Evolutionary conservation across 2,329 filamentous ascomycete species (phyloP), one percentile per base, ranked within the genome.

Genomic region (Diatrype stigma): DNA sequence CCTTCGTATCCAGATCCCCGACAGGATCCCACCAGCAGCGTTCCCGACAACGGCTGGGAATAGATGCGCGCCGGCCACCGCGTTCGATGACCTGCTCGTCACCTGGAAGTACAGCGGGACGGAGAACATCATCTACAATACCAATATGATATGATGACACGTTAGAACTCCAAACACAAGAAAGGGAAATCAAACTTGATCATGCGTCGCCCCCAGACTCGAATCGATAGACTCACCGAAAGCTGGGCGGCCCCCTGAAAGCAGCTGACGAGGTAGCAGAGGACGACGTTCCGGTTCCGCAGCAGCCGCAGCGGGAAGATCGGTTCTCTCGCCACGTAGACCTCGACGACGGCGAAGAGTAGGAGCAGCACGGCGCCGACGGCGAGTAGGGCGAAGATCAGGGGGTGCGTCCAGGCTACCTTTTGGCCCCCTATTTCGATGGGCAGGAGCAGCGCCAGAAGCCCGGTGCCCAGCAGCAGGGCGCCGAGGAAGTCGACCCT

Each of bases 61-160:
- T 0, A 90, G 70, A 58, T 88, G 82, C 0, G 79, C 67, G 0
- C 78, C 78, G 0, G 85, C 83, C 1, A 72, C 68, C 0, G 84
- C 82, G 42, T 79, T 82, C 0, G 80, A 82, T 2, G 76, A 77
- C 1, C 73, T 70, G 5, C 77, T 70, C 0, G 84, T 85, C 1
- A 86, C 78, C 51, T 87, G 82, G 56, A 89, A 90, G 67, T 89
- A 89, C 0, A 89, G 66, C 0, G 86, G 86, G 0, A 89, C 77
- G 0, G 78, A 77, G 49, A 83, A 85, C 79, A 88, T 84, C 62
- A 84, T 73, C 67, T 75, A 52, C 42, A 34, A 10, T 52, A 10
- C 46, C 16, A 10, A 44, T 14, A 23, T 4, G 2, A 55, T 54
- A 3, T 14, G 17, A 35, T 6, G 54, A 54, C 2, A 63, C 49